Percentiles rank a stretch among this genome's conserved stretches.
Evolutionary conservation across 495 filamentous ascomycete genomes (phyloP).

Genomic region (Aspergillus incahuasiensis): DNA sequence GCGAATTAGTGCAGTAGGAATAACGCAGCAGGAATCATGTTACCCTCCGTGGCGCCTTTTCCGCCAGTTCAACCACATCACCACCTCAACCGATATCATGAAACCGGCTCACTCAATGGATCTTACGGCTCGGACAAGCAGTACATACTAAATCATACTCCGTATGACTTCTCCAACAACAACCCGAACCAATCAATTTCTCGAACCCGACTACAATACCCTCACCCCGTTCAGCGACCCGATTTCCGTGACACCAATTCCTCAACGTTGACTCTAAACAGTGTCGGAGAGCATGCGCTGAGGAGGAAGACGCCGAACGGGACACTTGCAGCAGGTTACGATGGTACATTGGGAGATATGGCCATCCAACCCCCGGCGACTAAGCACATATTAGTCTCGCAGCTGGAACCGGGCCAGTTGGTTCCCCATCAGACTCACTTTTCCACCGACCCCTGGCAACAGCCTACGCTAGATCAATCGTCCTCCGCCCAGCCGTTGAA

Average conservation of each 20-base stretch:
- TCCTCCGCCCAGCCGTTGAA: constrained; percentile 31
- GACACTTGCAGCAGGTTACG: constrained; percentile 88
- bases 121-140: constrained; percentile 31
- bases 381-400: constrained; percentile 87
- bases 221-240: constrained; percentile 41
- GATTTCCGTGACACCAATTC: constrained; percentile 25
- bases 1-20: not conserved
- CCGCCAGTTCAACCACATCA: constrained; percentile 46
- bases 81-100: constrained; percentile 33
- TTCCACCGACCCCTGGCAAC: constrained; percentile 31
- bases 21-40: constrained; percentile 27
- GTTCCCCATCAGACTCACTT: constrained; percentile 26
- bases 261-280: constrained; percentile 19
- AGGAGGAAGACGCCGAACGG: constrained; percentile 92
- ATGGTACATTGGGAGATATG: constrained; percentile 76
- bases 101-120: constrained; percentile 25
- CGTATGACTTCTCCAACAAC: constrained; percentile 27
- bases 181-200: constrained; percentile 25
- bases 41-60: constrained; percentile 43
- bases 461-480: constrained; percentile 23
- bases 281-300: constrained; percentile 66
- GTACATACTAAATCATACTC: constrained; percentile 21
- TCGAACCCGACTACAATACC: constrained; percentile 37
- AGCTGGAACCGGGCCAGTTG: constrained; percentile 39
- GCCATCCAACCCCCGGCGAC: constrained; percentile 68